Evolutionary conservation across 441 rosid species (phyloP).

Genomic region (Breynia disticha): DNA sequence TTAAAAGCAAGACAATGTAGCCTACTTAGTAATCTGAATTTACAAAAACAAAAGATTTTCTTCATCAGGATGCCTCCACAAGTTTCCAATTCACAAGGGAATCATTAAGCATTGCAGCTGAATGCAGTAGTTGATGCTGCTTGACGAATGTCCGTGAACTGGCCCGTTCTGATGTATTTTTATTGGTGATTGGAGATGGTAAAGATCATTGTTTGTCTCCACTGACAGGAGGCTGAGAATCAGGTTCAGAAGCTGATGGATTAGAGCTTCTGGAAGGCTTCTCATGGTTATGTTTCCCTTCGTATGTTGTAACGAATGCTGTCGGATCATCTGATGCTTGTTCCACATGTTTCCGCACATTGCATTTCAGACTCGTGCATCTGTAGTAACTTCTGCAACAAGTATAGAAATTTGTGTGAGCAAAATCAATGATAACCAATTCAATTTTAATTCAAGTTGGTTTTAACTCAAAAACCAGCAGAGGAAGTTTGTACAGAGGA

Average conservation of each 20-base stretch:
- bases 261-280: constrained; percentile 39
- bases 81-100: no score
- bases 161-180: no score
- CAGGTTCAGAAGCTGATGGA: constrained; percentile 21
- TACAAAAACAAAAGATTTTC: no score
- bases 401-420: not conserved
- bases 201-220: constrained; percentile 21
- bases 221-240: constrained; percentile 18
- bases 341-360: constrained; percentile 84
- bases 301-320: constrained; percentile 83
- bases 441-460: no score
- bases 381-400: constrained; percentile 80
- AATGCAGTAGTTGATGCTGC: no score
- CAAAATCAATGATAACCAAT: not conserved
- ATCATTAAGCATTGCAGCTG: no score
- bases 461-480: no score
- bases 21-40: no score
- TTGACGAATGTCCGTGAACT: no score
- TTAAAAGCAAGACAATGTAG: no score
- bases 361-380: constrained; percentile 71
- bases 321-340: constrained; percentile 74
- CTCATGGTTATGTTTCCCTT: constrained; percentile 88
- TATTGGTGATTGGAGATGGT: not conserved
- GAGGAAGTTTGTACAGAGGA: no score
- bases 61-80: no score